Evolutionary conservation across 2,329 filamentous ascomycete species (phyloP).

Genomic region (Fonsecaea monophora): DNA sequence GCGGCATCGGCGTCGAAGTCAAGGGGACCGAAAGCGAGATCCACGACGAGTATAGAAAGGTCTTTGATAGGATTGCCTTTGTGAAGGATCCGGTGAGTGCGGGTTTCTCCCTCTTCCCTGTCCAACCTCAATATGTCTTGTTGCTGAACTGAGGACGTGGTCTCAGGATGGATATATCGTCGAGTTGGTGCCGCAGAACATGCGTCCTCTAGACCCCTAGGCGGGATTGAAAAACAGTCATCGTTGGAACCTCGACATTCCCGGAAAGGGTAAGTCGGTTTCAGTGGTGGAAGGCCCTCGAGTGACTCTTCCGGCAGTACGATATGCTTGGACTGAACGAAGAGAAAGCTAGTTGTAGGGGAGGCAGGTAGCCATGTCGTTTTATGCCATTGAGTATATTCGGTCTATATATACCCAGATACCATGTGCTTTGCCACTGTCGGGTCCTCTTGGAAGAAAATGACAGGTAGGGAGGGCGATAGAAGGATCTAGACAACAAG

Average conservation of each 20-base stretch:
- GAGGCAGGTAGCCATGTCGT: not conserved
- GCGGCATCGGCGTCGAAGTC: constrained; percentile 44
- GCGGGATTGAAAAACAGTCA: not conserved
- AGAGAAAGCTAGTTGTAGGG: too few species aligned
- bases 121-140: not conserved
- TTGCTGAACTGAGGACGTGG: constrained; percentile 7
- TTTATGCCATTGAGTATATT: not conserved
- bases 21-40: constrained; percentile 40
- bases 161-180: constrained; percentile 47
- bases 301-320: not conserved
- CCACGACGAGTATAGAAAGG: constrained; percentile 45
- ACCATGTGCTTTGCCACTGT: not conserved
- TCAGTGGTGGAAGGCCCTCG: not conserved
- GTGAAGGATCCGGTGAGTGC: constrained; percentile 49
- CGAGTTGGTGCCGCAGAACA: constrained; percentile 45
- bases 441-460: not conserved
- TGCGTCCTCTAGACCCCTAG: constrained; percentile 20
- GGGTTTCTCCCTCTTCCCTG: not conserved
- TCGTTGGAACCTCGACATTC: not conserved
- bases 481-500: not conserved
- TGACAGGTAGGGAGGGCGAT: too few species aligned
- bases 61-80: constrained; percentile 49
- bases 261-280: not conserved
- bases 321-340: not conserved
- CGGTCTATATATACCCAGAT: not conserved